Base-by-base conservation (phyloP, 1,284 basidiomycete genomes). In the Cryptococcus neoformans region DNA sequence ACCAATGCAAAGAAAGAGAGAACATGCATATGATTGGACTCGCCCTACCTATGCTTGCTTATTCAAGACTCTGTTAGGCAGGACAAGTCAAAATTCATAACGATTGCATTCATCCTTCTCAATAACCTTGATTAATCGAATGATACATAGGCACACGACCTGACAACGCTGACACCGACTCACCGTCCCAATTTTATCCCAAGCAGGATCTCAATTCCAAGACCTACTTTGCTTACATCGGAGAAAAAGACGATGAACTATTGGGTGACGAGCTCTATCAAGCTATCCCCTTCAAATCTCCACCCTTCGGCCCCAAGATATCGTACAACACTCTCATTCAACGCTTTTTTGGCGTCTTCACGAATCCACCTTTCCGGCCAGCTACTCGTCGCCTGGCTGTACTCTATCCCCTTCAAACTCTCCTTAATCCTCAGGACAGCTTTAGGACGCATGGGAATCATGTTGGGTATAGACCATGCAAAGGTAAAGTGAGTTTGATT, bases 381-480 rank as follows among this genome's bases (percentile, higher is more conserved):
- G 5, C 68, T 65, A 4, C 67, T 69, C 14, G 67, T 68, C 4
- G 72, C 75, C 56, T 74, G 69, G 11, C 58, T 56, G 55, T 70
- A 78, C 2, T 63, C 46, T 16, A 74, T 14, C 11, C 45, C 14
- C 16, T 63, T 47, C 4, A 77, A 47, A 2, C 54, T 49, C 5
- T 60, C 28, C 14, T 62, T 53, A 42, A 78, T 68, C 4, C 51
- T 37, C 8, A 70, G 48, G 8, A 72, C 67, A 4, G 66, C 64
- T 14, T 59, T 41, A 0, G 76, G 74, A 11, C 67, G 62, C 11
- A 78, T 62, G 1, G 76, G 76, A 46, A 78, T 75, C 68, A 73
- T 64, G 57, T 78, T 78, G 0, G 76, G 76, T 1, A 64, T 68
- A n/a, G 70, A 73, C 71, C 73, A 78, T 39, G 75, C 63, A 59